Base-by-base conservation (phyloP, 805 yeast genomes). In the Ogataea zsoltii region DNA sequence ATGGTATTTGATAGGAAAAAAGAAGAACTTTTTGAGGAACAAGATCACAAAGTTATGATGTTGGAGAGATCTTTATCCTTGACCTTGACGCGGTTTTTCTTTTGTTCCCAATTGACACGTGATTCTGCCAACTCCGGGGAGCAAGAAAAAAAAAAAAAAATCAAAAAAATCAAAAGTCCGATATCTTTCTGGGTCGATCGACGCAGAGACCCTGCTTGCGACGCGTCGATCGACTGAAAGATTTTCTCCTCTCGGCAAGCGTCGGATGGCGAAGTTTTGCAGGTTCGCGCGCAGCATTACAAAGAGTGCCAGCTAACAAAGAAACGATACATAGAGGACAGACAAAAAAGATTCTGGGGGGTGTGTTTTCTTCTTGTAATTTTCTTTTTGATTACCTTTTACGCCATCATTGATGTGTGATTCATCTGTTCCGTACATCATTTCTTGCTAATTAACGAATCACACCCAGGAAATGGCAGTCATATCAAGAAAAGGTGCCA, bases 401-500 rank as follows among this genome's bases (percentile, higher is more conserved):
- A 6, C 25, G 9, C 25, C 25, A 21, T 21, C 25, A 21, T 21
- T 21, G 25, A 21, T 21, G 25, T 9, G 25, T 21, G 9, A 21
- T 21, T 21, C 25, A 21, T 21, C 25, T 32, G 7, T 6, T 7
- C 17, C 23, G 19, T 17, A 6, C 19, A 10, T 32, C 16, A 21
- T 15, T 16, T 25, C 23, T 17, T 25, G 38, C 31, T 35, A 21
- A 35, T 35, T 35, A 11, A 13, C 6, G 10, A 28, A 16, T 14
- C 21, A 4, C 29, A 16, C 10, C 13, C 17, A n/a, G 21, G 32
- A 19, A 26, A 48, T 51, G 51, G 49, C 54, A 6, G 50, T 51
- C 32, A 32, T 51, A 38, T 33, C 90, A 14, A 85, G 82, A 66
- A 76, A 92, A 66, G 85, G 90, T 44, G 84, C 77, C 44, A 80